Evolutionary conservation across 2,329 filamentous ascomycete species (phyloP), one percentile per base, ranked within the genome.

Genomic region (Penicillium rolfsii): DNA sequence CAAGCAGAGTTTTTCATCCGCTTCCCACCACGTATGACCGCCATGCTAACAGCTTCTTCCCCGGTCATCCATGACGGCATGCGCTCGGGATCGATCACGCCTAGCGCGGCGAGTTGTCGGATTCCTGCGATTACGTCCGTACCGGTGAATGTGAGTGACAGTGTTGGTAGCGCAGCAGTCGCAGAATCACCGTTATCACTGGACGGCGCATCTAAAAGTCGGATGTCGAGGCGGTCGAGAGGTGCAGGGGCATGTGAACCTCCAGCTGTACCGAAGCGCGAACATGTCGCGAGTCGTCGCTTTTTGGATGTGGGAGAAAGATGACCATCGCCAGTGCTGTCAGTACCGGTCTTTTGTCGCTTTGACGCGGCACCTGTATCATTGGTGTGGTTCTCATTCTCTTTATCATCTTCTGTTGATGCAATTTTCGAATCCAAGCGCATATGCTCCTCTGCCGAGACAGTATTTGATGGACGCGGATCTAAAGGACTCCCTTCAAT

Each of bases 41-140:
- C 90, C 40, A 88, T 82, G 56, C 90, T 95, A 5, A 95, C 87
- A 0, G 88, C 90, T 48, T 92, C 90, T 70, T 96, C 92, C 1
- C 92, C 93, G 0, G 91, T 95, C 88, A 96, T 89, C 91, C 92
- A 96, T 0, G 90, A 90, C 0, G 93, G 92, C 89, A 96, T 93
- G 57, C 82, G 85, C 69, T 88, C 84, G 1, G 91, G 89, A 71
- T 96, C 87, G 28, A 96, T 80, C 4, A 80, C 66, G 0, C 91
- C 91, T 16, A 85, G 79, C 74, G 96, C 91, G 0, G 94, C 89
- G 35, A 96, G 81, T 70, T 89, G 87, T 52, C 91, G 84, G 26
- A 96, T 82, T 0, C 93, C 93, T 0, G 89, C 88, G 77, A 96
- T 94, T 2, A 96, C 87, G 72, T 96, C 91, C 0, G 83, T 76